These are phyloP conservation scores for Bryum argenteum DNA, from an alignment of 225 moss, liverwort and hornwort genomes.

Conservation along the genomic window DNA sequence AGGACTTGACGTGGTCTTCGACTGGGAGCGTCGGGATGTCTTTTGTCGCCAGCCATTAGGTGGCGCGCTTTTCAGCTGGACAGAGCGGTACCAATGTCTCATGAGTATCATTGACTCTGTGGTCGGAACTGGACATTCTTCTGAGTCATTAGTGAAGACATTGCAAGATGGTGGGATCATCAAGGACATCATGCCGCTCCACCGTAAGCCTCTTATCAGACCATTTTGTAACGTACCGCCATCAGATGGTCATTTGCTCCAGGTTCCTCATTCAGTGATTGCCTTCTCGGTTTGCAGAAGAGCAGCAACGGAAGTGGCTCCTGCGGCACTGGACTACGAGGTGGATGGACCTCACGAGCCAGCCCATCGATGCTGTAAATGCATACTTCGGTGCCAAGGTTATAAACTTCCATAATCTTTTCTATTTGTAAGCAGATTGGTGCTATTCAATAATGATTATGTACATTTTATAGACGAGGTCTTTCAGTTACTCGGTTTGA, in stretches of 20 bases:
- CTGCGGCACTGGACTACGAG: constrained; percentile 74
- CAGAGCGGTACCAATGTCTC: constrained; percentile 82
- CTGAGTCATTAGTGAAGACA: constrained; percentile 56
- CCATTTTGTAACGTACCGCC: too few species aligned
- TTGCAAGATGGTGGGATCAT: constrained; percentile 62
- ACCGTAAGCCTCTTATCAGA: constrained; percentile 53
- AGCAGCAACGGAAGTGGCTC: constrained; percentile 72
- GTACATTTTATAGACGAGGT: background rate
- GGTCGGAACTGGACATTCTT: constrained; percentile 46
- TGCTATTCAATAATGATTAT: background rate
- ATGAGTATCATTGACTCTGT: constrained; percentile 47
- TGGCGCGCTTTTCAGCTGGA: constrained; percentile 89
- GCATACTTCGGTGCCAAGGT: constrained; percentile 96
- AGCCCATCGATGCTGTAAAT: constrained; percentile 84
- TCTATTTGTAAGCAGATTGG: background rate
- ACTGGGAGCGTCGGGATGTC: constrained; percentile 69
- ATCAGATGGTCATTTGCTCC: background rate
- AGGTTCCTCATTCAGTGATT: constrained; percentile 6
- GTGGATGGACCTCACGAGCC: constrained; percentile 69
- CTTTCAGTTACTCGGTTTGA: background rate
- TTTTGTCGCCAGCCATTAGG: constrained; percentile 82
- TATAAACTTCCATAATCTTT: constrained; percentile 10
- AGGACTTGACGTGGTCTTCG: constrained; percentile 91
- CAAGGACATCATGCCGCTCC: constrained; percentile 77
- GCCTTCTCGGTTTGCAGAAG: constrained; percentile 50